A percentile compares a stretch with the other conserved stretches of the same genome.
These are phyloP conservation scores for Arabis hirsuta DNA, from an alignment of 345 rosid species.

Conservation along the genomic window DNA sequence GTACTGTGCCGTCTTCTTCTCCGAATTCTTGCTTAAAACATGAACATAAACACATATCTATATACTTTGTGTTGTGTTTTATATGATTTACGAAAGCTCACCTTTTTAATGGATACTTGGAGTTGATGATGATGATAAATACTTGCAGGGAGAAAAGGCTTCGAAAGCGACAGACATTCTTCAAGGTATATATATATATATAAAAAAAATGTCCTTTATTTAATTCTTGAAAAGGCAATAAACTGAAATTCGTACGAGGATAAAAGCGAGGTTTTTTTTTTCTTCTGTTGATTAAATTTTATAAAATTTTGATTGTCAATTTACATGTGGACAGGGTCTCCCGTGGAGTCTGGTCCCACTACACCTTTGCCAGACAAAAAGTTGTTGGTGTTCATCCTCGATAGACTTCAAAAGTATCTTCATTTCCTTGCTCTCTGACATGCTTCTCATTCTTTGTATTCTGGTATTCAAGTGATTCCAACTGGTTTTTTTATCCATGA, in stretches of 20 bases:
- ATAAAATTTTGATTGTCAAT: slow-evolving; percentile 36
- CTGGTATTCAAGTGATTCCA: slow-evolving; percentile 12
- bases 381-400: slow-evolving; percentile 98
- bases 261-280: slow-evolving; percentile 31
- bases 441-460: slow-evolving; percentile 28
- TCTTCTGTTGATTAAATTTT: slow-evolving; percentile 33
- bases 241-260: slow-evolving; percentile 41
- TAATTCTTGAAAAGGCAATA: slow-evolving; percentile 53
- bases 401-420: slow-evolving; percentile 95
- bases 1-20: slow-evolving; percentile 43
- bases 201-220: slow-evolving; percentile 22
- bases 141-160: slow-evolving; percentile 74
- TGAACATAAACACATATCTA: slow-evolving; percentile 6
- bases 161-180: slow-evolving; percentile 87
- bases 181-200: slow-evolving; percentile 56
- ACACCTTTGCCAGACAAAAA: slow-evolving; percentile 98
- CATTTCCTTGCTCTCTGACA: slow-evolving; percentile 40
- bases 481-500: slow-evolving; percentile 33
- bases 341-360: slow-evolving; percentile 89
- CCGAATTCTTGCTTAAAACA: slow-evolving; percentile 35
- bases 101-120: slow-evolving; percentile 32
- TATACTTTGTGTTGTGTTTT: slow-evolving; percentile 8
- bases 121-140: slow-evolving; percentile 37
- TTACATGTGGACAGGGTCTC: slow-evolving; percentile 75
- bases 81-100: slow-evolving; percentile 13